Evolutionary conservation across 179 eudicot species (phyloP).

Genomic region (Heliamphora pulchella): DNA sequence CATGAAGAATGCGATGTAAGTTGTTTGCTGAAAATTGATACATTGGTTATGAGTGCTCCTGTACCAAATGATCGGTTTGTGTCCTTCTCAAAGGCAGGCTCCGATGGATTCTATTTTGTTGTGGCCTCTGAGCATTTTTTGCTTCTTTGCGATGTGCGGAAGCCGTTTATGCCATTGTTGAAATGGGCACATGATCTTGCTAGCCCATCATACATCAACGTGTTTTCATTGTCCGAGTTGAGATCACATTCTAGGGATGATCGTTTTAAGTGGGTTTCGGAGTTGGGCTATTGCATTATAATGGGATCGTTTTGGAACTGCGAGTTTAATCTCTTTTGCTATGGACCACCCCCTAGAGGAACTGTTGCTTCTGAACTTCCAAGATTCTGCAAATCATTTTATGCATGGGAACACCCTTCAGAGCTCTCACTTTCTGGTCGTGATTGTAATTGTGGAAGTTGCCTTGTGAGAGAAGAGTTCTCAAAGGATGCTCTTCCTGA

Average conservation of each 20-base stretch:
- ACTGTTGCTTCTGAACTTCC: conserved; percentile 27
- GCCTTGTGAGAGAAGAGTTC: conserved; percentile 54
- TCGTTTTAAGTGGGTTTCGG: conserved; percentile 36
- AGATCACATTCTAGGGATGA: conserved; percentile 42
- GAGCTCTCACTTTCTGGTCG: conserved; percentile 40
- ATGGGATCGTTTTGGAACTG: conserved; percentile 80
- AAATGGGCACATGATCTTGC: conserved; percentile 61
- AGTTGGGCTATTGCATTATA: conserved; percentile 49
- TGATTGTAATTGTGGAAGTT: conserved; percentile 59
- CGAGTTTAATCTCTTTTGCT: conserved; percentile 61
- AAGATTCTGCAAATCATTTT: conserved; percentile 31
- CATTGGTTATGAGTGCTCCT: conserved; percentile 18
- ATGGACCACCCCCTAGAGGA: conserved; percentile 37
- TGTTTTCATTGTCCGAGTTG: conserved; percentile 43
- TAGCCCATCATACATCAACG: conserved; percentile 44
- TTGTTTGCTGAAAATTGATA: conserved; percentile 47
- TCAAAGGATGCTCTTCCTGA: conserved; percentile 50
- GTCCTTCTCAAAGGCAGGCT: conserved; percentile 51
- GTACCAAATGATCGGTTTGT: conserved; percentile 40
- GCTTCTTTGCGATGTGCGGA: conserved; percentile 65
- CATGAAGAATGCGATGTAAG: conserved; percentile 25
- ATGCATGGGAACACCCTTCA: conserved; percentile 85
- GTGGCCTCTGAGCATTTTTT: conserved; percentile 50
- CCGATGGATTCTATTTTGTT: conserved; percentile 42
- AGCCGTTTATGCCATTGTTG: conserved; percentile 54